phyloP scores from a whole-genome alignment of 257 asterid genomes.

The Solanum chiquidenum region DNA sequence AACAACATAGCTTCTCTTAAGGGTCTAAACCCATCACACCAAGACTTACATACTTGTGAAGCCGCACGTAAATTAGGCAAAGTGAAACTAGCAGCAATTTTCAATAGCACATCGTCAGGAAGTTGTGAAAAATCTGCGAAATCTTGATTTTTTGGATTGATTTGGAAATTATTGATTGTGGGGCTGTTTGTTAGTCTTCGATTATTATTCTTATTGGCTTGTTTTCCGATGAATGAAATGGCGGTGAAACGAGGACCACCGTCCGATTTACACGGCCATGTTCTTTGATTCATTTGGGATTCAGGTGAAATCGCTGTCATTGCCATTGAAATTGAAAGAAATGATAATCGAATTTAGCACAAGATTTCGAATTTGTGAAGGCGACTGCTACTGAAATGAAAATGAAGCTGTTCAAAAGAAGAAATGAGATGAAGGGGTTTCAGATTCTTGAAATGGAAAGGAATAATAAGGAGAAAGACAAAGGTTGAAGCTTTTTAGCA shows the following conservation, averaged over 20 bases:
- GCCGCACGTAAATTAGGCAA: constrained; percentile 50
- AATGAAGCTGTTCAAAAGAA: background rate
- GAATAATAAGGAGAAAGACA: background rate
- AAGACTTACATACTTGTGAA: constrained; percentile 66
- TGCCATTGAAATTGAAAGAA: background rate
- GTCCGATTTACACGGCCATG: constrained; percentile 34
- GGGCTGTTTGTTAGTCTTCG: background rate
- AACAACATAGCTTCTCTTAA: constrained; percentile 58
- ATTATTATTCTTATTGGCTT: constrained; percentile 10
- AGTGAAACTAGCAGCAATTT: constrained; percentile 45
- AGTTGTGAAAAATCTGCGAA: constrained; percentile 26
- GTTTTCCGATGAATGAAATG: constrained; percentile 15
- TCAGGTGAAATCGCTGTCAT: background rate
- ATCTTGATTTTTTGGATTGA: constrained; percentile 7
- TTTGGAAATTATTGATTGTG: constrained; percentile 4
- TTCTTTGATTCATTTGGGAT: constrained; percentile 24
- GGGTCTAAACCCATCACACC: constrained; percentile 80
- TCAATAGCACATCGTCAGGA: constrained; percentile 47
- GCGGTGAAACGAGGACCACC: constrained; percentile 23
- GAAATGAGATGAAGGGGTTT: background rate
- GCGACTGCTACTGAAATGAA: background rate
- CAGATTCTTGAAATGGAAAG: background rate
- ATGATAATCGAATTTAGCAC: background rate
- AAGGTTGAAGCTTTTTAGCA: background rate
- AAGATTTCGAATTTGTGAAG: background rate